Evolutionary conservation across 352 stramenopile species (phyloP), one percentile per base, ranked within the genome.

Genomic region (Globisporangium yorkense): DNA sequence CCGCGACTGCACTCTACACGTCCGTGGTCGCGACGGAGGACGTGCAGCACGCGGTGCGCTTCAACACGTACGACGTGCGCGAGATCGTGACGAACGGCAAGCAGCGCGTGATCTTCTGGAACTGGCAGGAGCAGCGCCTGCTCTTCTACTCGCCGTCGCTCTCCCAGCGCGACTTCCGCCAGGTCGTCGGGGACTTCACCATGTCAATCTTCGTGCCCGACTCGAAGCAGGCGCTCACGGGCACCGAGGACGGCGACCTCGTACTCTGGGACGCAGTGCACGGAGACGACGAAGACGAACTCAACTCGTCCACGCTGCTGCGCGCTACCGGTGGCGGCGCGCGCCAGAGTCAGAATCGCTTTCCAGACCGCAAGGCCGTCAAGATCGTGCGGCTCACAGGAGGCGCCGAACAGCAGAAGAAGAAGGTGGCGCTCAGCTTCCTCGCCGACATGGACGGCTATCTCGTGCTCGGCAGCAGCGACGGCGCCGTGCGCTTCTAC

Each of bases 401-500:
- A 33, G 68, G 78, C 49, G 12, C 3, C 46, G 51, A 57, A 1
- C 75, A 85, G 29, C 67, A 68, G n/a, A 59, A 75, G 49, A 76
- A 76, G 44, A 78, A 76, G 50, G 71, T 84, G 0, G 62, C 82
- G 13, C 64, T 89, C 16, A 87, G 67, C 16, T 72, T 76, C 31
- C 67, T 94, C 27, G 69, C 74, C 1, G 84, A 93, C 61, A 91
- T 94, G 71, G 86, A 96, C 50, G 79, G 86, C 21, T 96, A 97
- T 63, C 66, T 98, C 6, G 87, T 97, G 37, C 65, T 97, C 21
- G 93, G 84, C 9, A 91, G 83, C 12, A 89, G 74, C 37, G 93
- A 98, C 57, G 93, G 92, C 21, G 79, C 81, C 8, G 88, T 98
- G 16, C 83, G 92, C 7, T 96, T 98, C 66, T 98, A 96, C 62